Conservation (phyloP, 192 early-diverging fungal genomes). For the Allomyces arbusculus region DNA sequence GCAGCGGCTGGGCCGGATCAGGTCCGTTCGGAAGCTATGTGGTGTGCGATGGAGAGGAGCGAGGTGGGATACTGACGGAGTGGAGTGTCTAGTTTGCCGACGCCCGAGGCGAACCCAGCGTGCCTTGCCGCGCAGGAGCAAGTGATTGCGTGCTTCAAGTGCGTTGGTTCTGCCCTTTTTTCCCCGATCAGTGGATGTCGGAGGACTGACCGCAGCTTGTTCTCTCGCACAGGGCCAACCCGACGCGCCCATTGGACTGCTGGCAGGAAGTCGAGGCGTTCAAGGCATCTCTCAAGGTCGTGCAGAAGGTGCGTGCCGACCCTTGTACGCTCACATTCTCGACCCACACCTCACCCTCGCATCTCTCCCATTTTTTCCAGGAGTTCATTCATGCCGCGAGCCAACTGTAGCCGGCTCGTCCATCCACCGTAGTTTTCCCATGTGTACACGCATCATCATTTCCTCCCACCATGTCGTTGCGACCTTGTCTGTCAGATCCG, state of each 20-base stretch:
- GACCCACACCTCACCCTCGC: background rate
- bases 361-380: background rate
- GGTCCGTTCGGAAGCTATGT: background rate
- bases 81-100: background rate
- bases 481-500: no score
- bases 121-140: background rate
- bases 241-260: background rate
- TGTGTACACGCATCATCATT: background rate
- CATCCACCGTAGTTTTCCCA: no score
- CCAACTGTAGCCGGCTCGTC: background rate
- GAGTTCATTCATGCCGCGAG: background rate
- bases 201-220: background rate
- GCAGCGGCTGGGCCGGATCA: background rate
- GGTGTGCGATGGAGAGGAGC: background rate
- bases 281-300: background rate
- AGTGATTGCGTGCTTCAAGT: background rate
- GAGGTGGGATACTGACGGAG: no score
- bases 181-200: no score
- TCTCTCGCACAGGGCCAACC: background rate
- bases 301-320: background rate
- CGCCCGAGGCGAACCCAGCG: background rate
- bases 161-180: background rate
- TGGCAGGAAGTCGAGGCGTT: background rate
- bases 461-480: background rate
- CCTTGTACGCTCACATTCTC: background rate